These are phyloP conservation scores for Taphrina flavorubra DNA, from an alignment of 1,139 yeast genomes.

Conservation along the genomic window DNA sequence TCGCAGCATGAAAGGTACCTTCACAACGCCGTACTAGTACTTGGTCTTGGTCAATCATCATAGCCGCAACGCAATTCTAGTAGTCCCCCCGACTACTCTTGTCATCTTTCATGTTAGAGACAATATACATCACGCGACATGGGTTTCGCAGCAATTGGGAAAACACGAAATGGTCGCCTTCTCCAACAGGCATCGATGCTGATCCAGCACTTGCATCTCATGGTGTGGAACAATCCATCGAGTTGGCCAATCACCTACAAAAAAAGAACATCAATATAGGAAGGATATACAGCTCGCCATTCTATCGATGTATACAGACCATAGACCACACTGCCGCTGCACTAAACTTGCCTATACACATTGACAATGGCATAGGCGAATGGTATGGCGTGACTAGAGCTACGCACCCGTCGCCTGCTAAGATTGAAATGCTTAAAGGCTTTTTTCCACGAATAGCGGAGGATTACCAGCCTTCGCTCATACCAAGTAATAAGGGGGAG, in stretches of 20 bases:
- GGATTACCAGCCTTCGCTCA: conserved; percentile 56
- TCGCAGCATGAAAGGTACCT: no score
- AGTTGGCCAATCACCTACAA: conserved; percentile 62
- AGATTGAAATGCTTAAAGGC: conserved; percentile 56
- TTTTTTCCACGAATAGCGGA: conserved; percentile 60
- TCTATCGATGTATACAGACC: conserved; percentile 87
- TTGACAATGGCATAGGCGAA: conserved; percentile 73
- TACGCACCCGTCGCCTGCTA: conserved; percentile 58
- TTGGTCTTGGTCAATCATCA: neutral
- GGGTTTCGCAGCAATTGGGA: conserved; percentile 83
- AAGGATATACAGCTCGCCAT: conserved; percentile 76
- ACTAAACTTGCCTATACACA: conserved; percentile 62
- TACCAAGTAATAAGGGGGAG: conserved; percentile 71
- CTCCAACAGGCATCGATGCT: conserved; percentile 65
- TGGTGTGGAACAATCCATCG: conserved; percentile 79
- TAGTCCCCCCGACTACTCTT: neutral
- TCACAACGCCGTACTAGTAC: no score
- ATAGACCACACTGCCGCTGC: conserved; percentile 68
- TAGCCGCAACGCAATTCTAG: neutral
- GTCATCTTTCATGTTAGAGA: conserved; percentile 28
- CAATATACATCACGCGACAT: conserved; percentile 55
- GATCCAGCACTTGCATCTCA: conserved; percentile 81
- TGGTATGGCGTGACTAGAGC: conserved; percentile 50
- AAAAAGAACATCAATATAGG: conserved; percentile 59
- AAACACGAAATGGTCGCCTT: conserved; percentile 57